These are phyloP conservation scores for Thuja plicata DNA, from an alignment of 83 land plant species.

Conservation along the genomic window DNA sequence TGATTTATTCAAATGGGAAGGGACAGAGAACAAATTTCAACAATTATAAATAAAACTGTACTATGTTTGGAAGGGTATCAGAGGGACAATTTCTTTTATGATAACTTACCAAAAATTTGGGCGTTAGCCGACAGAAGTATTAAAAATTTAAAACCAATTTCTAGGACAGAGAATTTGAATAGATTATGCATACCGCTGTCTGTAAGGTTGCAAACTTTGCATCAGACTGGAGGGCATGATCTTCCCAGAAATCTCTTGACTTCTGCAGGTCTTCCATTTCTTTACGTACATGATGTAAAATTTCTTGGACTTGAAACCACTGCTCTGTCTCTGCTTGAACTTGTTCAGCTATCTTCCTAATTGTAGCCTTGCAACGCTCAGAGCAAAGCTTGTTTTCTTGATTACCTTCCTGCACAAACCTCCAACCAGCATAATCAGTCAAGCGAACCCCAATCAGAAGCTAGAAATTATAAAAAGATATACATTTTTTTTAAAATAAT, in stretches of 20 bases:
- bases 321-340: constrained; percentile 62
- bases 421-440: neutral
- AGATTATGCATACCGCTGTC: constrained; percentile 26
- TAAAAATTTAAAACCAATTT: neutral
- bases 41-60: neutral
- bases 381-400: constrained; percentile 18
- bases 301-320: constrained; percentile 60
- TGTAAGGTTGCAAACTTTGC: constrained; percentile 27
- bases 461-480: neutral
- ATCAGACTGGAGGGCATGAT: constrained; percentile 39
- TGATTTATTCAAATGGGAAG: neutral
- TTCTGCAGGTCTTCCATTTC: constrained; percentile 59
- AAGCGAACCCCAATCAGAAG: neutral
- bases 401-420: neutral
- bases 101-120: neutral
- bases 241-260: constrained; percentile 50
- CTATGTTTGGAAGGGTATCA: neutral
- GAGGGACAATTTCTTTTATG: neutral
- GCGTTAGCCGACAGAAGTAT: too few relatives aligned
- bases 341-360: constrained; percentile 47
- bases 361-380: constrained; percentile 42
- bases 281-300: constrained; percentile 42
- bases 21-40: neutral
- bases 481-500: too few relatives aligned
- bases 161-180: neutral